Evolutionary conservation across 1,284 basidiomycete species (phyloP), one percentile per base, ranked within the genome.

Genomic region (Cryptococcus sp.): DNA sequence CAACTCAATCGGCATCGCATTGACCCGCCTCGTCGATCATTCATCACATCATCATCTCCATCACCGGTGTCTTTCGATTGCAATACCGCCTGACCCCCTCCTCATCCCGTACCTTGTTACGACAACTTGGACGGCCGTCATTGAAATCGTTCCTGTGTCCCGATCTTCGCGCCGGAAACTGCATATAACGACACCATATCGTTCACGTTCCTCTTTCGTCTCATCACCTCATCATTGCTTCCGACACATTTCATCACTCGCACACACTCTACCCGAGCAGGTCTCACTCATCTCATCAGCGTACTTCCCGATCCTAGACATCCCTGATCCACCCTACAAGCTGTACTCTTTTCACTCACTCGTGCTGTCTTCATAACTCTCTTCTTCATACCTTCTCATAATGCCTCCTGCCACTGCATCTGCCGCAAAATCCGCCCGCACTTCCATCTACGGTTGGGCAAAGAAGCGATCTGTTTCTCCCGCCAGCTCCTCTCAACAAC

Each of bases 401-500:
- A 76, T 76, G 74, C 73, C 74, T 39, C 29, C 29, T 34, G 29
- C 29, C 8, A 66, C 72, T 52, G 70, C 65, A 16, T 69, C 74
- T 20, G 64, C 73, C 29, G 63, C 59, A 56, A 73, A 73, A 58
- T 61, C 67, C n/a, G 65, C 68, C n/a, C 67, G 73, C 50, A 69
- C 70, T 38, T 74, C 69, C 43, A 68, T 71, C 45, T 70, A 76
- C 56, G 69, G 69, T 29, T 73, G 70, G 61, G 68, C 63, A 53
- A 69, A 71, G 53, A 73, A 75, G 60, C 70, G 72, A 38, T 73
- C 72, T 6, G 71, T 67, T 22, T 74, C 73, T 6, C 71, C 74
- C 15, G 57, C 64, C 15, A 59, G 53, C 39, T 57, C 63, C 17
- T 52, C 53, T 17, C 53, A 55, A 22, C 57, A 56, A 38, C 46